Evolutionary conservation across 2,329 filamentous ascomycete genomes (phyloP), one percentile per base, ranked within the genome.

Genomic region (Chrysosporium keratinophilum): DNA sequence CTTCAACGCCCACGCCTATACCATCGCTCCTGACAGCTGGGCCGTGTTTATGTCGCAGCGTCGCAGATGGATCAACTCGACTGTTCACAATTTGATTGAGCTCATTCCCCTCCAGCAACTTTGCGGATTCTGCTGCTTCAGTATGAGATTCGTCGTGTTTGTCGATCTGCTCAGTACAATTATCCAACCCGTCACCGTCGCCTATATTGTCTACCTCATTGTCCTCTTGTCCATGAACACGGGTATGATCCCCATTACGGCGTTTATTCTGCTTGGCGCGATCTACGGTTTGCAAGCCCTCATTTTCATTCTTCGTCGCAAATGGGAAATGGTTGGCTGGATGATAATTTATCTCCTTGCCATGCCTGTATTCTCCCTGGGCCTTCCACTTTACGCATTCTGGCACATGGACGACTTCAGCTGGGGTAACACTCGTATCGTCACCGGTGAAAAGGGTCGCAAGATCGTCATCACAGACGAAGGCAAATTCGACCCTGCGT

Each of bases 331-430:
- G 91, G 85, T 98, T 62, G 93, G 91, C 35, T 98, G 93, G 93
- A 96, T 98, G 89, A 77, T 98, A 61, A 82, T 98, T 58, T 98
- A 98, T 71, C 80, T 98, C 56, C 59, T 93, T 31, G 91, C 93
- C 52, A 86, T 95, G 57, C 91, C 91, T 0, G 81, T 98, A 59
- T 98, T 95, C 78, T 84, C 87, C 42, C 88, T 95, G 59, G 89
- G 80, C 55, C 78, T 98, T 43, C 93, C 93, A 0, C 74, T 98
- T 28, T 97, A 97, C 70, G 79, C 91, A 48, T 98, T 98, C 80
- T 98, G 93, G 93, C 81, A 96, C 74, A 97, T 97, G 93, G 93
- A 98, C 70, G 93, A 98, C 73, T 98, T 98, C 80, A 87, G 86
- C 64, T 98, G 93, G 93, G 93, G 93, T 72, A 98, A 96, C 72